A percentile compares a stretch with the other conserved stretches of the same genome.
Conservation (phyloP, 1,284 basidiomycete species). For the Fomitopsis palustris region DNA sequence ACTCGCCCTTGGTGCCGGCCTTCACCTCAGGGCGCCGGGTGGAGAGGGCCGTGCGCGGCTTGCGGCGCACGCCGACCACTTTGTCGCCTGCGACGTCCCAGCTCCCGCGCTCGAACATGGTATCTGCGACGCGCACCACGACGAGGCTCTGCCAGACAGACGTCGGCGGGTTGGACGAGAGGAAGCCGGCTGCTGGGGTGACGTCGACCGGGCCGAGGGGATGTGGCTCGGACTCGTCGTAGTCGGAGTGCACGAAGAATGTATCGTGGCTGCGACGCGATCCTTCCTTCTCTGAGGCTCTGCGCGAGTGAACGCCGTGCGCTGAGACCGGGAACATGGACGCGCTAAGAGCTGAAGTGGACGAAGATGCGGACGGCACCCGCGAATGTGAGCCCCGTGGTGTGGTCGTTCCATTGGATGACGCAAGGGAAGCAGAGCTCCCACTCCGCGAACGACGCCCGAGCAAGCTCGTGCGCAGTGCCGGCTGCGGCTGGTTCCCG, state of each 20-base stretch:
- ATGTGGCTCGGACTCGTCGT: slow-evolving; percentile 42
- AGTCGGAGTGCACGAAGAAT: slow-evolving; percentile 45
- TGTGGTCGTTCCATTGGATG: slow-evolving; percentile 41
- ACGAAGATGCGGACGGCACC: slow-evolving; percentile 33
- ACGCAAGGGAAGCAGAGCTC: slow-evolving; percentile 46
- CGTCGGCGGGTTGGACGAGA: slow-evolving; percentile 25
- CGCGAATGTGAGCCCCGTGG: slow-evolving; percentile 45
- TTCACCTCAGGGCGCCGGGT: slow-evolving; percentile 22
- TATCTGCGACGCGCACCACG: slow-evolving; percentile 51
- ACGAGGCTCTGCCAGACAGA: slow-evolving; percentile 52
- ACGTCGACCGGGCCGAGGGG: slow-evolving; percentile 38
- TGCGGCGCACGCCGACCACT: slow-evolving; percentile 65
- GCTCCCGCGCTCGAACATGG: slow-evolving; percentile 64
- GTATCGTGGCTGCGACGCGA: slow-evolving; percentile 50
- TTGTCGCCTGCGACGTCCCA: slow-evolving; percentile 61
- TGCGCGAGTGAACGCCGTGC: slow-evolving; percentile 71
- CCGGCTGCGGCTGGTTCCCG: slow-evolving; percentile 37
- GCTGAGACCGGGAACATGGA: slow-evolving; percentile 70
- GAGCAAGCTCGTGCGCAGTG: slow-evolving; percentile 37
- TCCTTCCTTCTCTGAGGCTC: slow-evolving; percentile 62
- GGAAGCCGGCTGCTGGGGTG: slow-evolving; percentile 25
- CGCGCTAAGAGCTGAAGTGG: slow-evolving; percentile 40
- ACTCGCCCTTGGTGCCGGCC: slow-evolving; percentile 14
- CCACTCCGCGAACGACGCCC: slow-evolving; percentile 57
- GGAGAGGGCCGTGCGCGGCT: slow-evolving; percentile 43